Evolutionary conservation across 2,329 filamentous ascomycete species (phyloP).

Genomic region (Pseudocercospora cruenta): DNA sequence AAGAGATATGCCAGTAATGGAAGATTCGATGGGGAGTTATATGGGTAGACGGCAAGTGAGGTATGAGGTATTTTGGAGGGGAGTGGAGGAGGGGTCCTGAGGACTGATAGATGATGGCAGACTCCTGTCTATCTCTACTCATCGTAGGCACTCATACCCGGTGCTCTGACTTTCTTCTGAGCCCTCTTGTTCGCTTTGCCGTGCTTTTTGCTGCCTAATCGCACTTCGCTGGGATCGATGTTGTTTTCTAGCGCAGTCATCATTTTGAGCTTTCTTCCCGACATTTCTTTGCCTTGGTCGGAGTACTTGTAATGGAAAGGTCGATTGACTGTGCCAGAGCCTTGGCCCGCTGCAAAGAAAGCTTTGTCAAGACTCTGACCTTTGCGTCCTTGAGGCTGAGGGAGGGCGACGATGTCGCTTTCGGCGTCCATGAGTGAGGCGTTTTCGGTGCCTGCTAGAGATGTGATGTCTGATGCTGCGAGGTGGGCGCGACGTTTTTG

Average conservation of each 20-base stretch:
- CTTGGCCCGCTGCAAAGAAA: constrained; percentile 76
- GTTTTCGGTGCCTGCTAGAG: constrained; percentile 41
- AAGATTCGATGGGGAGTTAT: too few relatives aligned
- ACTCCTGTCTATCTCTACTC: constrained; percentile 10
- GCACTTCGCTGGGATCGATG: constrained; percentile 78
- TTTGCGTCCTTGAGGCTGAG: constrained; percentile 65
- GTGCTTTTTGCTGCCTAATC: constrained; percentile 77
- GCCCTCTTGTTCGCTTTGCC: constrained; percentile 75
- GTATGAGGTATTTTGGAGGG: too few relatives aligned
- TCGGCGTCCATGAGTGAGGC: constrained; percentile 45
- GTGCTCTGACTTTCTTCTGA: constrained; percentile 35
- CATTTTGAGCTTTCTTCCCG: constrained; percentile 78
- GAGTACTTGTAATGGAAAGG: constrained; percentile 92
- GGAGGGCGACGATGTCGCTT: constrained; percentile 53
- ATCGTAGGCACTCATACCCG: constrained; percentile 25
- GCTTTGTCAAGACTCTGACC: constrained; percentile 77
- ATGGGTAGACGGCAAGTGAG: too few relatives aligned
- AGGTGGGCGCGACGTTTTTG: constrained; percentile 74
- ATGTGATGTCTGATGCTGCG: constrained; percentile 48
- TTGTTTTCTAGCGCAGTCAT: constrained; percentile 84
- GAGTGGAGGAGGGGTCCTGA: too few relatives aligned
- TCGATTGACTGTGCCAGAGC: constrained; percentile 67
- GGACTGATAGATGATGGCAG: too few relatives aligned
- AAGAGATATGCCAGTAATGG: too few relatives aligned
- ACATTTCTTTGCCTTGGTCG: constrained; percentile 80